Evolutionary conservation across 2,329 filamentous ascomycete genomes (phyloP).

Genomic region (Microdochium paspali): DNA sequence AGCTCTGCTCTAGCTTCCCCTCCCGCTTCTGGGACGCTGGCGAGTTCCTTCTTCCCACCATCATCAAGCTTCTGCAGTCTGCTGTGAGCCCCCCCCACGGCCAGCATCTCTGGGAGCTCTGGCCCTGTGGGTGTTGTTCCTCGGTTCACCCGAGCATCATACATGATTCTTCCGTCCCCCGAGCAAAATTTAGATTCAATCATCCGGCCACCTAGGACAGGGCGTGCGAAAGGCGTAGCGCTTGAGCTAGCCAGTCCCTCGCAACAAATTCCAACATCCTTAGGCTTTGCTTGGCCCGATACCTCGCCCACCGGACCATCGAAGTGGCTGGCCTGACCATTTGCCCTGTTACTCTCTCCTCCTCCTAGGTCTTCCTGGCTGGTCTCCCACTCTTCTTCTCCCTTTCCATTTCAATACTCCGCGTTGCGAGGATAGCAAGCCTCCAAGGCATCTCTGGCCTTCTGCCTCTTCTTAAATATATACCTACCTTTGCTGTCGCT

Average conservation of each 20-base stretch:
- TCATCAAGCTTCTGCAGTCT: background rate
- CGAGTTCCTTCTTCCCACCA: background rate
- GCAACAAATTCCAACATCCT: background rate
- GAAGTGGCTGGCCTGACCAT: background rate
- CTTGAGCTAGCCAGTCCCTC: background rate
- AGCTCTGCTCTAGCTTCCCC: background rate
- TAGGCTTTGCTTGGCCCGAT: background rate
- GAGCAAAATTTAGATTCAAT: background rate
- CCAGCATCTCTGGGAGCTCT: background rate
- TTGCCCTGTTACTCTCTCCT: background rate
- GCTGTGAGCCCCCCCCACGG: background rate
- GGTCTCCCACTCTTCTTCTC: background rate
- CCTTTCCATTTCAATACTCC: background rate
- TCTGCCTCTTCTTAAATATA: background rate
- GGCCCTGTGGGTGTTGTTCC: background rate
- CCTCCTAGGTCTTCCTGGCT: background rate
- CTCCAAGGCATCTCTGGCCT: too few species aligned
- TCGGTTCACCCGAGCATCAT: background rate
- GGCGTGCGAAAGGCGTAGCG: background rate
- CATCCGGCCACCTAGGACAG: background rate
- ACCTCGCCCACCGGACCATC: background rate
- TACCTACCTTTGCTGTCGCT: background rate
- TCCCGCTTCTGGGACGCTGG: background rate
- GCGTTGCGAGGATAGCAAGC: background rate
- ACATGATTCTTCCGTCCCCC: too few species aligned